Conservation (phyloP, 2,329 filamentous ascomycete genomes). For the Nemania sp. region DNA sequence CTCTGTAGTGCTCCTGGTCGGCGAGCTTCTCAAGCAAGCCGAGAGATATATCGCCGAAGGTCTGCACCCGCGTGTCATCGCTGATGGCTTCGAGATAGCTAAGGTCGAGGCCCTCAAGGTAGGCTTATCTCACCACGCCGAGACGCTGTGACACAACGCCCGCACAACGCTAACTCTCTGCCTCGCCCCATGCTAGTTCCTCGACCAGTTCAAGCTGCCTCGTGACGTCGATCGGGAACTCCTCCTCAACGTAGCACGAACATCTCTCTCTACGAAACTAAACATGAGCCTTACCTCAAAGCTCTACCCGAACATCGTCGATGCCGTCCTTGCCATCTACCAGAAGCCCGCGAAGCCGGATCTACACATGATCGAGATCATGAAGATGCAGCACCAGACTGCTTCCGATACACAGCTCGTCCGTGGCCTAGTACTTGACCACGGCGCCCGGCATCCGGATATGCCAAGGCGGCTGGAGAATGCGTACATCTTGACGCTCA, state of each 20-base stretch:
- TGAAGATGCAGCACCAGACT: conserved; percentile 99
- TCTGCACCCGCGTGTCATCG: conserved; percentile 95
- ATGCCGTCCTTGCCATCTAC: conserved; percentile 94
- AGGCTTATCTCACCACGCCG: not conserved
- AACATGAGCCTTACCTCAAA: conserved; percentile 86
- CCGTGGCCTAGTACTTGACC: conserved; percentile 87
- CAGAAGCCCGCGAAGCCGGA: conserved; percentile 88
- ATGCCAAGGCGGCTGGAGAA: conserved; percentile 98
- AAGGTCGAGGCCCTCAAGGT: conserved; percentile 92
- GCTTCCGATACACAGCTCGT: conserved; percentile 97
- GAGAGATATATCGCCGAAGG: conserved; percentile 95
- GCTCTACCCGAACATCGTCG: conserved; percentile 93
- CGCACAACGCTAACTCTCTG: not conserved
- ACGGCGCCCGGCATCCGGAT: conserved; percentile 94
- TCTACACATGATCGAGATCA: conserved; percentile 98
- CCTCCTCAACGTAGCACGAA: conserved; percentile 88
- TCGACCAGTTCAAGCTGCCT: conserved; percentile 89
- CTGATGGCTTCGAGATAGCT: conserved; percentile 95
- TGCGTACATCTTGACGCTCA: conserved; percentile 91
- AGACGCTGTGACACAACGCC: not conserved
- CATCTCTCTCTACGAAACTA: conserved; percentile 93
- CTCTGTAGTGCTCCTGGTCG: conserved; percentile 91
- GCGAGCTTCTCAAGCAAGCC: conserved; percentile 96
- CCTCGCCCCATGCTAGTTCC: conserved; percentile 63
- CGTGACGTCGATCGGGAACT: conserved; percentile 92